Evolutionary conservation across 345 rosid species (phyloP), one percentile per base, ranked within the genome.

Genomic region (Pistacia vera): DNA sequence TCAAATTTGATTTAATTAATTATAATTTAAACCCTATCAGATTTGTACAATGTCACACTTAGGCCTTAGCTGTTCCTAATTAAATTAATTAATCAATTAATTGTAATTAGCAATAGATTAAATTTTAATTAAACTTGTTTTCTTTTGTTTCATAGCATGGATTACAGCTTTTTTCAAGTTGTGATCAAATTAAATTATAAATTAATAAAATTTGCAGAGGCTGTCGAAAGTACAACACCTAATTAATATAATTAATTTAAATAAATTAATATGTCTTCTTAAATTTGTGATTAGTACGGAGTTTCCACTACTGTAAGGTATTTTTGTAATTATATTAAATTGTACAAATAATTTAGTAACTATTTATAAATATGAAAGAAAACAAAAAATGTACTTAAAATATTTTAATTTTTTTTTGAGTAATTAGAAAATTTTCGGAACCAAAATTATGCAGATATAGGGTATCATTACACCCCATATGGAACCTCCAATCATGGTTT

Each of bases 211-310:
- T 41, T 28, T 48, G 58, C 36, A 51, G 38, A 22, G 10, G 5
- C 18, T 67, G 57, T 22, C 56, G 35, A 22, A 28, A 13, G 25
- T 68, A 16, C 38, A 51, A 41, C 7, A 41, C 5, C 3, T 38
- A 38, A 38, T 3, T 38, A 38, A 38, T n/a, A 38, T 38, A 38
- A 38, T 66, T 46, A 46, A 30, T 66, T 46, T n/a, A 46, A 30
- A 30, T n/a, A 2, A 38, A 3, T 38, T 20, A n/a, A 3, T 72
- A n/a, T 65, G 48, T 14, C 59, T 62, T 51, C 18, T 52, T 52
- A 10, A 63, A 17, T 63, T 66, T 22, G 25, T 54, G 25, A 55
- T 63, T 51, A 16, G 62, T 52, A 73, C 77, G 59, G 63, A 74
- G 51, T 63, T 56, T 33, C 49, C 28, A 11, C 28, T n/a, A 56